These are phyloP conservation scores for Scedosporium aurantiacum DNA, from an alignment of 2,329 filamentous ascomycete genomes.

Conservation along the genomic window DNA sequence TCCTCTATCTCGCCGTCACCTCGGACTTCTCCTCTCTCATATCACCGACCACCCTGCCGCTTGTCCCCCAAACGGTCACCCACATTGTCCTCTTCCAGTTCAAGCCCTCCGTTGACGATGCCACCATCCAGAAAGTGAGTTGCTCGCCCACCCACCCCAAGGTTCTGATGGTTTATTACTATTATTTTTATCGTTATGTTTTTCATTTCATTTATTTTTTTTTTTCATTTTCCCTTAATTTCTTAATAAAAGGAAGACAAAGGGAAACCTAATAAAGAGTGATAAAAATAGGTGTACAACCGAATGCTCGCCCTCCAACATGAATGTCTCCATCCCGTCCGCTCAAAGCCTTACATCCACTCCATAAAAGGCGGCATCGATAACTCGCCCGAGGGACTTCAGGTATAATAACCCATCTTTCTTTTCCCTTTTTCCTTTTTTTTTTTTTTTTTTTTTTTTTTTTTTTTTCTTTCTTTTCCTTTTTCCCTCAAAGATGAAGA, in stretches of 20 bases:
- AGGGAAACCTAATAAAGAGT: background rate
- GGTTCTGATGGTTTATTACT: no score
- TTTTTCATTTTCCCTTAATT: background rate
- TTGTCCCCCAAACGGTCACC: conserved; percentile 14
- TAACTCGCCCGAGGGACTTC: conserved; percentile 3
- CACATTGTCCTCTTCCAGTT: conserved; percentile 60
- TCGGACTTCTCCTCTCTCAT: background rate
- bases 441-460: background rate
- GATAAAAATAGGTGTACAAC: background rate
- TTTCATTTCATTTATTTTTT: background rate
- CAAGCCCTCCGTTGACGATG: conserved; percentile 34
- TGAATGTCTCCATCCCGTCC: conserved; percentile 1
- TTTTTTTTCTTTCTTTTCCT: no score
- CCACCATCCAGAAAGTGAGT: conserved; percentile 43
- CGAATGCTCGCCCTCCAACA: background rate
- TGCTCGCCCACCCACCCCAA: background rate
- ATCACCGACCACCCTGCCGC: background rate
- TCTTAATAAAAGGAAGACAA: background rate
- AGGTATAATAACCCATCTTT: background rate
- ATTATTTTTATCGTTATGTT: background rate
- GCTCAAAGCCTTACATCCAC: conserved; percentile 2
- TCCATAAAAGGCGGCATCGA: conserved; percentile 3
- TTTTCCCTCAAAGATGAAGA: no score
- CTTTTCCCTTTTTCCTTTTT: background rate
- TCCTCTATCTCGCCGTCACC: background rate